Conservation (phyloP, 2,329 filamentous ascomycete species). For the Diplocarpon rosae region DNA sequence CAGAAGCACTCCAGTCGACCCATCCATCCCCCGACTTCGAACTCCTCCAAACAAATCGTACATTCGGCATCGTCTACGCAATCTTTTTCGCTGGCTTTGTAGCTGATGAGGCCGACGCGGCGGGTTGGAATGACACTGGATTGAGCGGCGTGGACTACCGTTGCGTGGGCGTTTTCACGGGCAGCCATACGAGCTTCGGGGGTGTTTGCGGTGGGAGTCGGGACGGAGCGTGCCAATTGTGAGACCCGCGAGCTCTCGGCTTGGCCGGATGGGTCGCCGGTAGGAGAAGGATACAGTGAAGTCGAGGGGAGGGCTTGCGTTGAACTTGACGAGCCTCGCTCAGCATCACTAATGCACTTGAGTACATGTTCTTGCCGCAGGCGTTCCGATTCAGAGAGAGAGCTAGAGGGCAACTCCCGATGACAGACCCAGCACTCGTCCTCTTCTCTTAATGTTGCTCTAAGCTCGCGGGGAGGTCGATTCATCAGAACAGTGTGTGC, state of each 20-base stretch:
- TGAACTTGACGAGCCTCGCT: constrained; percentile 2
- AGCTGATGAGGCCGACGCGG: constrained; percentile 51
- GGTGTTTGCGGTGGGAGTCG: constrained; percentile 9
- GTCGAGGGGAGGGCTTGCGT: constrained; percentile 5
- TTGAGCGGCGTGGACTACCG: constrained; percentile 9
- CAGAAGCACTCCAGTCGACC: constrained; percentile 57
- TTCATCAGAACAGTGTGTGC: not conserved
- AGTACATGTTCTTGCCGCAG: constrained; percentile 48
- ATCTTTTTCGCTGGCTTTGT: constrained; percentile 55
- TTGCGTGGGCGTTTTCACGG: constrained; percentile 18
- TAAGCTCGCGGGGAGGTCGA: constrained; percentile 4
- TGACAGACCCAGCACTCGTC: constrained; percentile 74
- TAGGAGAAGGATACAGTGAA: not conserved
- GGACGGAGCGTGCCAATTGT: not conserved
- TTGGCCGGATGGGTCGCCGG: not conserved
- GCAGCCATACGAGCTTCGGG: constrained; percentile 14
- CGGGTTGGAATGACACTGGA: constrained; percentile 28
- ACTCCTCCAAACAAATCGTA: constrained; percentile 58
- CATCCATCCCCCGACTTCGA: constrained; percentile 50
- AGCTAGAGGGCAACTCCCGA: constrained; percentile 51
- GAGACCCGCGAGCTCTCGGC: not conserved
- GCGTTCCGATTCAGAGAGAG: constrained; percentile 41
- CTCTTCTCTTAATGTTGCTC: constrained; percentile 49
- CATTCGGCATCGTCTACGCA: constrained; percentile 57
- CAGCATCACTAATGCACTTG: constrained; percentile 35